Percentiles rank a stretch among this genome's conserved stretches.
Evolutionary conservation across 768 basidiomycete genomes (phyloP).

Genomic region (Panaeolus papilionaceus): DNA sequence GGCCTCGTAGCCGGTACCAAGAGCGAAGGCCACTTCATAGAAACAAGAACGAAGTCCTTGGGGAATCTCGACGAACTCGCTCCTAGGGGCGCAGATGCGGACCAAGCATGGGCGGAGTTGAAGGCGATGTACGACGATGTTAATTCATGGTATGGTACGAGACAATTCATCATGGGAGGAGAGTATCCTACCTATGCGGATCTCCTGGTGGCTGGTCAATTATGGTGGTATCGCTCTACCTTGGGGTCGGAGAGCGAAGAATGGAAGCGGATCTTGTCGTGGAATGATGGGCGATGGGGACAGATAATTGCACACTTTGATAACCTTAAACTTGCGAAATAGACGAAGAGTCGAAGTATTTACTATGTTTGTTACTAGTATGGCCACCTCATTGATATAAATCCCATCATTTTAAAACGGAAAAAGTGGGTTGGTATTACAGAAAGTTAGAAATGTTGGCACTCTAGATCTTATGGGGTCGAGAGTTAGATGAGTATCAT

Average conservation of each 20-base stretch:
- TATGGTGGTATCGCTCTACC: slow-evolving; percentile 47
- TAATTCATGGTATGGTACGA: slow-evolving; percentile 18
- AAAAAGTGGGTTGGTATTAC: too few relatives aligned
- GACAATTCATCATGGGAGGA: slow-evolving; percentile 18
- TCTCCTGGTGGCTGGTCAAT: slow-evolving; percentile 40
- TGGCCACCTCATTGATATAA: too few relatives aligned
- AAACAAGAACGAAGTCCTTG: slow-evolving; percentile 7
- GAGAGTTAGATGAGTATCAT: too few relatives aligned
- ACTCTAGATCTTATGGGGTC: too few relatives aligned
- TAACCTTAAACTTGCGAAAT: neutral
- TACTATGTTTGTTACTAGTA: too few relatives aligned
- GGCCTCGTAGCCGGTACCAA: slow-evolving; percentile 15
- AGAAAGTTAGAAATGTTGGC: too few relatives aligned
- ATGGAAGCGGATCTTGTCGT: slow-evolving; percentile 36
- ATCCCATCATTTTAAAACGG: too few relatives aligned
- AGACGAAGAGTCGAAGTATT: too few relatives aligned
- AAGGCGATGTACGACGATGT: slow-evolving; percentile 17
- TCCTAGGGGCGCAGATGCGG: slow-evolving; percentile 13
- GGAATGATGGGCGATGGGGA: neutral
- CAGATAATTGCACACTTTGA: neutral
- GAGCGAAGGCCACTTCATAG: slow-evolving; percentile 19
- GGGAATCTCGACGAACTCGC: slow-evolving; percentile 8
- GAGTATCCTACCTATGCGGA: slow-evolving; percentile 17
- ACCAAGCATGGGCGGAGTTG: slow-evolving; percentile 15
- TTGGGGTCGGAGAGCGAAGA: slow-evolving; percentile 34